These are phyloP conservation scores for Aspergillus sparsus DNA, from an alignment of 495 filamentous ascomycete species.

Conservation along the genomic window DNA sequence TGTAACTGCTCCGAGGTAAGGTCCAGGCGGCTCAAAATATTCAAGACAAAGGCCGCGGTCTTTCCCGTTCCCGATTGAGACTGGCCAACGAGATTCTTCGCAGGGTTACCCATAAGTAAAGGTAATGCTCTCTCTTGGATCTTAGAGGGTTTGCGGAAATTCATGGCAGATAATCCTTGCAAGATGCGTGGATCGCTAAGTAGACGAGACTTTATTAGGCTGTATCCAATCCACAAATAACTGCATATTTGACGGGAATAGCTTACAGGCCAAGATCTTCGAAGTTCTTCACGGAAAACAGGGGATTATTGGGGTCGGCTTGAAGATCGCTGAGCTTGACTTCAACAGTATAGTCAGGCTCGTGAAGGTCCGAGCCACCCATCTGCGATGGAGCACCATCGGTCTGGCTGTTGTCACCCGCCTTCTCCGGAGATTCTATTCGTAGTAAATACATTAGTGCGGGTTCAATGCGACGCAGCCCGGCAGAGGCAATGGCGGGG, in stretches of 20 bases:
- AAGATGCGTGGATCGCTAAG: constrained; percentile 53
- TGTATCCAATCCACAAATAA: constrained; percentile 11
- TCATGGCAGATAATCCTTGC: constrained; percentile 71
- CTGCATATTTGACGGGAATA: neutral
- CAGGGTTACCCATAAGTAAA: constrained; percentile 78
- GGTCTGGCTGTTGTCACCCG: constrained; percentile 34
- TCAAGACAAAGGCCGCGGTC: constrained; percentile 93
- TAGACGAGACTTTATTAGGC: constrained; percentile 3
- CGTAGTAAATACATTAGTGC: constrained; percentile 20
- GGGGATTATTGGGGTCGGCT: constrained; percentile 78
- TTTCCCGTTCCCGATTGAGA: constrained; percentile 99
- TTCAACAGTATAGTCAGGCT: constrained; percentile 77
- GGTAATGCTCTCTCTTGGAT: constrained; percentile 93
- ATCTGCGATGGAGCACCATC: constrained; percentile 53
- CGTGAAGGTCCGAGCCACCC: constrained; percentile 61
- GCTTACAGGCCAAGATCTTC: constrained; percentile 83
- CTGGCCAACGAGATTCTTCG: constrained; percentile 91
- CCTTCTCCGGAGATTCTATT: constrained; percentile 21
- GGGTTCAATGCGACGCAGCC: constrained; percentile 17
- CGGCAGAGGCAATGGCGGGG: constrained; percentile 18
- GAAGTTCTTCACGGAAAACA: constrained; percentile 82
- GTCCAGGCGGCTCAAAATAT: constrained; percentile 83
- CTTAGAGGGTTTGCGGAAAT: constrained; percentile 93
- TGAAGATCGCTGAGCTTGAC: constrained; percentile 91
- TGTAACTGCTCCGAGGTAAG: constrained; percentile 52